Evolutionary conservation across 2,329 filamentous ascomycete species (phyloP).

Genomic region (Hymenotorrendiella dingleyae): DNA sequence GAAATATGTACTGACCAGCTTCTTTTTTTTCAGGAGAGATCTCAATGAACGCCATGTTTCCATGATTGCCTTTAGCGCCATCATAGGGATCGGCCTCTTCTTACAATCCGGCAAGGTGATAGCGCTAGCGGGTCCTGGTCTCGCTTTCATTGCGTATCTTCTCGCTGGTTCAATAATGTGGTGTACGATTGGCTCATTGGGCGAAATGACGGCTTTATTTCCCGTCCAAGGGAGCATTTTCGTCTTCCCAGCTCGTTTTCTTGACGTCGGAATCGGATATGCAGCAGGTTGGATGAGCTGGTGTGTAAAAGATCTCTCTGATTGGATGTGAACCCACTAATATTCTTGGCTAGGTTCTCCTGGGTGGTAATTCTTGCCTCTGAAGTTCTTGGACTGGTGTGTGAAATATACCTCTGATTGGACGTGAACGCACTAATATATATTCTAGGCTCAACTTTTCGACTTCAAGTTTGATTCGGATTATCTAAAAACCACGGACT

Average conservation of each 20-base stretch:
- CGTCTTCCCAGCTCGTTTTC: slow-evolving; percentile 13
- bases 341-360: slow-evolving; percentile 25
- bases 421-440: no score
- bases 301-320: slow-evolving; percentile 17
- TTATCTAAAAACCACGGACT: slow-evolving; percentile 29
- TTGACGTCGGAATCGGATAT: slow-evolving; percentile 15
- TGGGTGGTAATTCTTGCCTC: slow-evolving; percentile 30
- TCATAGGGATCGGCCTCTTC: slow-evolving; percentile 41
- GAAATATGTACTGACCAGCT: background rate
- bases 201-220: slow-evolving; percentile 36
- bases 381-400: slow-evolving; percentile 31
- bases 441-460: slow-evolving; percentile 37
- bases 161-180: slow-evolving; percentile 43
- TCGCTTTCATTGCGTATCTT: slow-evolving; percentile 36
- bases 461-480: slow-evolving; percentile 33
- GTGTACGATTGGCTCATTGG: slow-evolving; percentile 38
- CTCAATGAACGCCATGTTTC: slow-evolving; percentile 38
- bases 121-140: slow-evolving; percentile 38
- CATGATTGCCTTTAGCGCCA: slow-evolving; percentile 38
- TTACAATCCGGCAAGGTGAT: slow-evolving; percentile 39
- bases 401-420: slow-evolving; percentile 11
- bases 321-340: background rate
- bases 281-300: slow-evolving; percentile 36
- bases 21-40: slow-evolving; percentile 1
- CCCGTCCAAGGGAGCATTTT: slow-evolving; percentile 32